phyloP scores from a whole-genome alignment of 345 rosid species.

The Corchorus olitorius region DNA sequence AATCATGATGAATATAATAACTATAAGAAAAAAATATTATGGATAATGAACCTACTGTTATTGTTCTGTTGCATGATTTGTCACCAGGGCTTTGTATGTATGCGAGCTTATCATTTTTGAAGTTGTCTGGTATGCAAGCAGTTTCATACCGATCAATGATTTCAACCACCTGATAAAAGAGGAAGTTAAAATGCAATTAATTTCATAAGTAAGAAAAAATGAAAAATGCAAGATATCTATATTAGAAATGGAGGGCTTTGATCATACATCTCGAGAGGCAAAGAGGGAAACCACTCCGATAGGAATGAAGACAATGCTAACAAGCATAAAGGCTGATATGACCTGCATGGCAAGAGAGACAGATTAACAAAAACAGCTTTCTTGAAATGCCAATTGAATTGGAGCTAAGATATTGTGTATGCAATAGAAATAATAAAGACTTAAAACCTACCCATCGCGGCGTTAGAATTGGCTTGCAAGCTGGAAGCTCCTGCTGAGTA shows the following conservation, averaged over 20 bases:
- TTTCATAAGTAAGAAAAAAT: neutral
- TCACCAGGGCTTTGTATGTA: conserved; percentile 56
- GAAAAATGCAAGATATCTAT: neutral
- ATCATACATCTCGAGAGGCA: conserved; percentile 87
- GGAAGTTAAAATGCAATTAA: conserved; percentile 25
- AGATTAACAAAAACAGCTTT: neutral
- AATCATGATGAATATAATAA: neutral
- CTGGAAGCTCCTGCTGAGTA: conserved; percentile 98
- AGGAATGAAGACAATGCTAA: conserved; percentile 90
- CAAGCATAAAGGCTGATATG: conserved; percentile 82
- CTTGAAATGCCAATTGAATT: neutral
- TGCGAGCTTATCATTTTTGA: conserved; percentile 52
- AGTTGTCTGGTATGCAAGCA: conserved; percentile 60
- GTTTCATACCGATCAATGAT: conserved; percentile 76
- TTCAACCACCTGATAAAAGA: conserved; percentile 76
- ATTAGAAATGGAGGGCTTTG: neutral
- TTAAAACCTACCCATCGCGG: conserved; percentile 76
- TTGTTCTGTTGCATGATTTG: conserved; percentile 53
- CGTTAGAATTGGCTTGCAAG: conserved; percentile 98
- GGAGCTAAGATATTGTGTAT: neutral
- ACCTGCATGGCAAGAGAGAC: conserved; percentile 50
- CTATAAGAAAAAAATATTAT: neutral
- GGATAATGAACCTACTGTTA: conserved; percentile 51
- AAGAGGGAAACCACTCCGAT: conserved; percentile 88
- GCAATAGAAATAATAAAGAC: neutral